These are phyloP conservation scores for Elsinoe perseae DNA, from an alignment of 2,329 filamentous ascomycete species.

Conservation along the genomic window DNA sequence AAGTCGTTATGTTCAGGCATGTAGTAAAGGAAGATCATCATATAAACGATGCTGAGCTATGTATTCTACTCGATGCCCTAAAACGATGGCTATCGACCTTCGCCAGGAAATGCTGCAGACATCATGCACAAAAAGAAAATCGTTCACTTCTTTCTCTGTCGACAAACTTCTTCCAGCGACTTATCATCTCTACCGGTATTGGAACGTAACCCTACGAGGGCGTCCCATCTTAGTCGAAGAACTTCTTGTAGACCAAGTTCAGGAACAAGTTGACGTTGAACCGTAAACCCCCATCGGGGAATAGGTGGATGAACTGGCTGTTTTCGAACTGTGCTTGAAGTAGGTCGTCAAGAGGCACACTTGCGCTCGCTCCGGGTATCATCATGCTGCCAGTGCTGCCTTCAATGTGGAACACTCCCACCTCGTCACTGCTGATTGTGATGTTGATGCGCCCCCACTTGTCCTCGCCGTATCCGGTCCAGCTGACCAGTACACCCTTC, in stretches of 20 bases:
- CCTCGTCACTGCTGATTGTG: conserved; percentile 88
- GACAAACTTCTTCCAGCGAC: background rate
- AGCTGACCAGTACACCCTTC: conserved; percentile 89
- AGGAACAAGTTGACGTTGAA: conserved; percentile 95
- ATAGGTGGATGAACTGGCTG: conserved; percentile 90
- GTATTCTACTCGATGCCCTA: conserved; percentile 1
- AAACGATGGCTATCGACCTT: background rate
- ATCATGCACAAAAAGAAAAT: conserved; percentile 11
- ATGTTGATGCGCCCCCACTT: conserved; percentile 91
- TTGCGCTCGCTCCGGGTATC: conserved; percentile 84
- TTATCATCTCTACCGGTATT: background rate
- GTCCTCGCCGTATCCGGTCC: conserved; percentile 71
- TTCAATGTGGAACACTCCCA: conserved; percentile 88
- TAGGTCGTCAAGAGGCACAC: conserved; percentile 84
- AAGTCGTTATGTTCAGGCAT: too few relatives aligned
- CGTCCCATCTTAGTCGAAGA: conserved; percentile 53
- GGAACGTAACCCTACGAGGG: background rate
- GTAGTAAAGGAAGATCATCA: background rate
- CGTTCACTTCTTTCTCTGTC: background rate
- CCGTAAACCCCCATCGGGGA: conserved; percentile 63
- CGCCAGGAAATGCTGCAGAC: conserved; percentile 14
- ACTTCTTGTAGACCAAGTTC: conserved; percentile 98
- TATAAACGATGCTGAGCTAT: conserved; percentile 14
- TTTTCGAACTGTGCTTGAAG: conserved; percentile 96
- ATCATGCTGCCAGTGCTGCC: conserved; percentile 88